Evolutionary conservation across 176 grass and related monocot genomes (phyloP).

Genomic region (Carex pumila): DNA sequence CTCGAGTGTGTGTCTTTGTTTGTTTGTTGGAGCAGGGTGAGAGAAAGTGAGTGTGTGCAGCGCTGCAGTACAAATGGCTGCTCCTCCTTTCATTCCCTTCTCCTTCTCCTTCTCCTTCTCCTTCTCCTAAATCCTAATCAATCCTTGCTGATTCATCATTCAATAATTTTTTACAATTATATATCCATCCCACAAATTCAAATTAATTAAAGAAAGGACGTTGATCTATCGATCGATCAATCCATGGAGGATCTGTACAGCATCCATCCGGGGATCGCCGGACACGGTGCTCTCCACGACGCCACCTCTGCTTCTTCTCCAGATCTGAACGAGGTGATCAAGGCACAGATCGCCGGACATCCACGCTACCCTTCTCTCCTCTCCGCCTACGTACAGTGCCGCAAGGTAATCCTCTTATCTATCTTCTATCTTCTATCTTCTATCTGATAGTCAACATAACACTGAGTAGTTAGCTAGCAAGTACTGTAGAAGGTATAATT

Average conservation of each 20-base stretch:
- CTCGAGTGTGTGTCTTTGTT: background rate
- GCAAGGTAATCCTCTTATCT: slow-evolving; percentile 39
- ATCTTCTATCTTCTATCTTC: background rate
- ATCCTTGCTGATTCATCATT: background rate
- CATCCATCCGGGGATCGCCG: slow-evolving; percentile 71
- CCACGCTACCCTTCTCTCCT: slow-evolving; percentile 81
- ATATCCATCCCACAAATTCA: background rate
- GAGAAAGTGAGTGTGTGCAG: background rate
- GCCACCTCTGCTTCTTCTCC: slow-evolving; percentile 16
- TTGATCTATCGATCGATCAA: background rate
- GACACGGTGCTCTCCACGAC: slow-evolving; percentile 17
- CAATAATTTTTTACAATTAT: too few species aligned
- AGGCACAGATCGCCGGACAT: slow-evolving; percentile 91
- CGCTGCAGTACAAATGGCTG: slow-evolving; percentile 44
- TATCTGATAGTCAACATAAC: background rate
- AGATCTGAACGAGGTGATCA: slow-evolving; percentile 81
- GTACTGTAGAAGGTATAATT: too few species aligned
- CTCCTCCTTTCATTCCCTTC: slow-evolving; percentile 20
- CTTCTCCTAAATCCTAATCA: background rate
- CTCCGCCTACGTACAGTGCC: slow-evolving; percentile 91
- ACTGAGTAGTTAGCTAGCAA: too few species aligned
- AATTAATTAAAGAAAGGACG: background rate
- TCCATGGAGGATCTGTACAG: slow-evolving; percentile 92
- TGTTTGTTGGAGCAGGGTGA: background rate
- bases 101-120: too few species aligned